Conservation (phyloP, 2,329 filamentous ascomycete species). For the Diplodia corticola region DNA sequence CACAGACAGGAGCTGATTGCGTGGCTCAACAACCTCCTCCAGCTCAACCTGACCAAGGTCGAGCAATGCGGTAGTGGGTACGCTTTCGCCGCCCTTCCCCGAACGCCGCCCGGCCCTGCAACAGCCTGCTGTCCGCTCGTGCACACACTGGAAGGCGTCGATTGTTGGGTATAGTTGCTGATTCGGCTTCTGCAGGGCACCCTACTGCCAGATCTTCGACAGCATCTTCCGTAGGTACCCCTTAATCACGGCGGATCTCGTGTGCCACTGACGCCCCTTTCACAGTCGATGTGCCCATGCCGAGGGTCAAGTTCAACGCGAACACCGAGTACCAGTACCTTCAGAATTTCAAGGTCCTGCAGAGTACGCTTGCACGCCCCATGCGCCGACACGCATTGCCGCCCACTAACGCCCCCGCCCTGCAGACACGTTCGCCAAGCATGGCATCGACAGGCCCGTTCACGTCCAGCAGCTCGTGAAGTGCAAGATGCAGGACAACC, state of each 20-base stretch:
- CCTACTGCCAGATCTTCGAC: constrained; percentile 96
- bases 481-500: constrained; percentile 99
- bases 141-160: neutral
- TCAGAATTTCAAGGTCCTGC: constrained; percentile 96
- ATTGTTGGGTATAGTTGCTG: neutral
- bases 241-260: neutral
- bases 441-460: constrained; percentile 85
- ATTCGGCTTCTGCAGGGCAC: constrained; percentile 63
- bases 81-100: constrained; percentile 34
- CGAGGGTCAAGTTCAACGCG: constrained; percentile 95
- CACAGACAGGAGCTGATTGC: constrained; percentile 88
- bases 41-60: constrained; percentile 96
- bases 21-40: constrained; percentile 97
- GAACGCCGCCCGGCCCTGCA: constrained; percentile 25
- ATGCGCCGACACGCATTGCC: neutral
- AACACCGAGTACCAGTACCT: constrained; percentile 97
- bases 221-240: constrained; percentile 77
- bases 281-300: constrained; percentile 84
- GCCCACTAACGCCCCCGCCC: constrained; percentile 21
- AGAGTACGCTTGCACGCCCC: constrained; percentile 64
- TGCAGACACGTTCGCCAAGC: constrained; percentile 79
- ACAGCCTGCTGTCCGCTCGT: neutral
- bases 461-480: constrained; percentile 88
- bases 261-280: constrained; percentile 7
- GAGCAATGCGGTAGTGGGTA: constrained; percentile 99